These are phyloP conservation scores for Verbascum thapsus DNA, from an alignment of 257 asterid species.

Conservation along the genomic window DNA sequence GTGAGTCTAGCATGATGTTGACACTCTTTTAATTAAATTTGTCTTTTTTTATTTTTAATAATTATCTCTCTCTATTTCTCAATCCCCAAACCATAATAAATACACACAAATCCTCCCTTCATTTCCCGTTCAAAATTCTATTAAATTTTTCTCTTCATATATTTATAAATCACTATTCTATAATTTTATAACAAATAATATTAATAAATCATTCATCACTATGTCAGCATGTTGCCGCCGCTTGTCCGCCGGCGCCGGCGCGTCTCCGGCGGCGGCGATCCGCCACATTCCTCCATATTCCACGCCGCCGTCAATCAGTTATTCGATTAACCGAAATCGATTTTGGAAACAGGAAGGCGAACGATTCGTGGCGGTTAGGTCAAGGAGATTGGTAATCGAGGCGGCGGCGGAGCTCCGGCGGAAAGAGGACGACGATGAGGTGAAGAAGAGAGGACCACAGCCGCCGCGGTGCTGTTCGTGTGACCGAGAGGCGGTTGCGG, in stretches of 20 bases:
- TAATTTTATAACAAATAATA: too few relatives aligned
- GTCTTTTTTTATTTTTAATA: not conserved
- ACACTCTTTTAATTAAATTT: not conserved
- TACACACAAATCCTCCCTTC: conserved; percentile 15
- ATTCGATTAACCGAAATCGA: conserved; percentile 29
- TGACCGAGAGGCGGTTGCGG: conserved; percentile 43
- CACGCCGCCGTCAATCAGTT: conserved; percentile 30
- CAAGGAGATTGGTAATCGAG: conserved; percentile 36
- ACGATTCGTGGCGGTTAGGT: conserved; percentile 30
- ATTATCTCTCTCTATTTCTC: conserved; percentile 9
- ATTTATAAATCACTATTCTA: too few relatives aligned
- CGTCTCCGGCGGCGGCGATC: conserved; percentile 26
- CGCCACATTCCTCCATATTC: conserved; percentile 32
- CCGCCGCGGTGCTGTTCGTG: conserved; percentile 38
- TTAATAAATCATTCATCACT: conserved; percentile 1
- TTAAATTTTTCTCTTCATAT: too few relatives aligned
- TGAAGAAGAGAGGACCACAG: conserved; percentile 26
- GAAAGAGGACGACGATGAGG: conserved; percentile 28
- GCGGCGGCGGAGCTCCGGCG: conserved; percentile 35
- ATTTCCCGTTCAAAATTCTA: conserved; percentile 13
- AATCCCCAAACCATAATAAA: conserved; percentile 9
- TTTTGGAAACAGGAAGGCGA: conserved; percentile 28
- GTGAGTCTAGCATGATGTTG: not conserved
- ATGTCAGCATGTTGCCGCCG: conserved; percentile 45
- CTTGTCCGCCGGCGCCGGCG: conserved; percentile 26